Evolutionary conservation across 805 yeast species (phyloP), one percentile per base, ranked within the genome.

Genomic region (Kodamaea fukazawae): DNA sequence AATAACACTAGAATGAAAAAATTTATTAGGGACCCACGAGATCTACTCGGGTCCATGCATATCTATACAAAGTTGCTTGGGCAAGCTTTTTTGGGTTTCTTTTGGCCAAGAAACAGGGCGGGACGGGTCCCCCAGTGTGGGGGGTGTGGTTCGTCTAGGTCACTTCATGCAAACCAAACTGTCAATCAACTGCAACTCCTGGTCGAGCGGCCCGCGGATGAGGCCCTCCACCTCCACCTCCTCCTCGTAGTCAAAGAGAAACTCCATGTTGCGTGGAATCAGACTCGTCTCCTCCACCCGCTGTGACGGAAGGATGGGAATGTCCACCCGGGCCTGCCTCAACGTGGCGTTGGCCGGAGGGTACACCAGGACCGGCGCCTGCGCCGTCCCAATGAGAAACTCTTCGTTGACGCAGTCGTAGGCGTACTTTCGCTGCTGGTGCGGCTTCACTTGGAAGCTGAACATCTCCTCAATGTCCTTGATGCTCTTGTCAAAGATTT

Each of bases 391-490:
- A 13, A 45, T 38, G 20, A 46, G 40, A 25, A 46, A 46, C 17
- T 46, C 42, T 26, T 43, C 32, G 34, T 46, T 46, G 14, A 43
- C 43, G 39, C 50, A 43, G 22, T 46, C 50, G 37, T 46, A 46
- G n/a, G 43, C 45, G 11, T 33, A 40, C 36, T 27, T 29, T 5
- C 16, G 30, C 4, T 11, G 34, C 17, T 17, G 12, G 22, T 30
- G 33, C 13, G 16, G 33, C 29, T 25, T 26, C 23, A 41, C 46
- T 26, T 23, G 35, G 32, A 32, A 47, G 38, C 44, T 35, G 28
- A 55, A 49, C 58, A 55, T 54, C 15, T 44, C 36, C 34, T 54
- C 58, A 6, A 55, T 55, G 36, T 55, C 60, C 32, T 48, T 41
- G 27, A 55, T 53, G 13, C 58, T 51, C 17, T 50, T 53, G 36